A percentile compares a stretch with the other conserved stretches of the same genome.
Evolutionary conservation across 1,139 yeast species (phyloP).

Genomic region (Petasospora rhodanensis): DNA sequence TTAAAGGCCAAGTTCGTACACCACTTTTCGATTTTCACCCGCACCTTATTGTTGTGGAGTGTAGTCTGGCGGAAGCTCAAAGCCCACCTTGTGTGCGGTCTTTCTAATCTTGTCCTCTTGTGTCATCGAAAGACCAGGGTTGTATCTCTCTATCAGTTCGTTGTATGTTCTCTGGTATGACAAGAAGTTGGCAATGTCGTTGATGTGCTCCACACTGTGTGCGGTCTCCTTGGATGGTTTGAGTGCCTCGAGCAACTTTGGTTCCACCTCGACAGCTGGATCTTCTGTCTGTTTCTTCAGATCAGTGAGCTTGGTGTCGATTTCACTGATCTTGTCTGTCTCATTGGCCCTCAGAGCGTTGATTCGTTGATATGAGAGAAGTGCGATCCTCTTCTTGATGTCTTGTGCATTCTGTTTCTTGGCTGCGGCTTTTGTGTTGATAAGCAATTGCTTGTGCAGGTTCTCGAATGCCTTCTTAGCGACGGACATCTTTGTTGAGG

Average conservation of each 20-base stretch:
- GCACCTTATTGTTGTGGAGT: too few species aligned
- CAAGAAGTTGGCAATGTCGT: slow-evolving; percentile 46
- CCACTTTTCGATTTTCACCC: too few species aligned
- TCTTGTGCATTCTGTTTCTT: slow-evolving; percentile 42
- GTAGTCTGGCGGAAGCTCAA: slow-evolving; percentile 44
- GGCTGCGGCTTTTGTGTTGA: slow-evolving; percentile 40
- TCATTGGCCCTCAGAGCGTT: slow-evolving; percentile 34
- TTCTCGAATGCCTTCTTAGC: slow-evolving; percentile 25
- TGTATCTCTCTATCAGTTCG: slow-evolving; percentile 77
- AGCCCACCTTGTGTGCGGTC: slow-evolving; percentile 85
- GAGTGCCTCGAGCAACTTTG: slow-evolving; percentile 13
- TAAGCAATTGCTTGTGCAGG: slow-evolving; percentile 41
- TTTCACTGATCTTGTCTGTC: slow-evolving; percentile 24
- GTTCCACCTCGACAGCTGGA: slow-evolving; percentile 21
- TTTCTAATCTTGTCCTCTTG: slow-evolving; percentile 73
- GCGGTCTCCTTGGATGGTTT: slow-evolving; percentile 12
- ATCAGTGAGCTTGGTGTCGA: slow-evolving; percentile 32
- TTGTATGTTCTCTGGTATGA: slow-evolving; percentile 72
- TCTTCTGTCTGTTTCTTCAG: slow-evolving; percentile 27
- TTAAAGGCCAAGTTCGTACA: too few species aligned
- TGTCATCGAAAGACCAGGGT: slow-evolving; percentile 75
- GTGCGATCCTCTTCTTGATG: slow-evolving; percentile 45
- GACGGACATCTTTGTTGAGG: slow-evolving; percentile 10
- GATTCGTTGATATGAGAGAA: slow-evolving; percentile 50
- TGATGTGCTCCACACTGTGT: slow-evolving; percentile 24